phyloP scores from a whole-genome alignment of 2,329 filamentous ascomycete genomes.

The Myriosclerotinia curreyana region DNA sequence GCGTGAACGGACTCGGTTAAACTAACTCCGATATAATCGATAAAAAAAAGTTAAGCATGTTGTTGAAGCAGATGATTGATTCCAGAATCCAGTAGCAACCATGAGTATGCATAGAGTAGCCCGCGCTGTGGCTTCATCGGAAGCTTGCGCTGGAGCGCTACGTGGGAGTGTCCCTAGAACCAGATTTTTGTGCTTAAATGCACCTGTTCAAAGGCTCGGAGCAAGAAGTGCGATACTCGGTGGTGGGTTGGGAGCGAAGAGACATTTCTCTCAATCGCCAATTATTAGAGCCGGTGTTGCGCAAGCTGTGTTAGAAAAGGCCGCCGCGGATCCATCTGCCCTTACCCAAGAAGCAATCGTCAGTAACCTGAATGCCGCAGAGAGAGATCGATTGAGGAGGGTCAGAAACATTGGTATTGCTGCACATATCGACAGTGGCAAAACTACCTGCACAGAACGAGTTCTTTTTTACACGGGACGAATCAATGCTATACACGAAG shows the following conservation, averaged over 20 bases:
- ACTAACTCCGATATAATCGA: constrained; percentile 16
- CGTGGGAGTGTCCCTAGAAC: constrained; percentile 30
- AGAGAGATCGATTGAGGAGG: constrained; percentile 72
- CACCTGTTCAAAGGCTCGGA: constrained; percentile 27
- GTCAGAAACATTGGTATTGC: constrained; percentile 98
- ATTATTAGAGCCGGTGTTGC: constrained; percentile 32
- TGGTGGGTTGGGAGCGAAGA: constrained; percentile 26
- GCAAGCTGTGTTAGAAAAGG: constrained; percentile 38
- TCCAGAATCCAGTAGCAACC: constrained; percentile 19
- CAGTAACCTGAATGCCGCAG: constrained; percentile 52
- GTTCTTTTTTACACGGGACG: constrained; percentile 97
- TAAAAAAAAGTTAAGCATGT: constrained; percentile 26
- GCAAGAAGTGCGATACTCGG: constrained; percentile 25
- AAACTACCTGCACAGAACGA: constrained; percentile 94
- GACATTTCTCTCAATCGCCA: constrained; percentile 37
- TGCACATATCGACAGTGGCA: constrained; percentile 97
- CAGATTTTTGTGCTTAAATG: constrained; percentile 37
- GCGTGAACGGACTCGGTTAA: constrained; percentile 15
- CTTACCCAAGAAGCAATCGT: constrained; percentile 36
- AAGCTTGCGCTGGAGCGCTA: constrained; percentile 30
- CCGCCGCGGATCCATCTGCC: constrained; percentile 32
- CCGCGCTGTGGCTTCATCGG: constrained; percentile 34
- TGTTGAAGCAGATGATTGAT: constrained; percentile 14
- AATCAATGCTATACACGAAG: constrained; percentile 96
- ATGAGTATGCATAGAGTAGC: constrained; percentile 37